phyloP scores from a whole-genome alignment of 192 early-diverging fungal genomes.

The Kickxella alabastrina region DNA sequence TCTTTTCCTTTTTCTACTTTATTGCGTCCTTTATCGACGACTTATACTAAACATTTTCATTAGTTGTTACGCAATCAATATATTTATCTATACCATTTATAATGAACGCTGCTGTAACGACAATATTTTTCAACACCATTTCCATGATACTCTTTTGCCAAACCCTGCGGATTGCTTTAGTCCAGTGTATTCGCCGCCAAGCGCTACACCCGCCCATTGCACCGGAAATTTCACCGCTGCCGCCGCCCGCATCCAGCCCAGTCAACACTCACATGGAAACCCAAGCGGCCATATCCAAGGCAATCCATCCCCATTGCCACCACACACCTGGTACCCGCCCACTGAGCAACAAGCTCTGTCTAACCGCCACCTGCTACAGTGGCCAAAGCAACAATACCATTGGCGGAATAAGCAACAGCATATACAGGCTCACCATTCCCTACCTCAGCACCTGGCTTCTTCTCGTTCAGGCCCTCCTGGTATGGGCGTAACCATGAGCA shows the following conservation, averaged over 20 bases:
- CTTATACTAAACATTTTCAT: not conserved
- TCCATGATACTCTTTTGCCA: constrained; percentile 1
- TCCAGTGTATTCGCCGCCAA: not conserved
- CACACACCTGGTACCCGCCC: not conserved
- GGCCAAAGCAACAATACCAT: not conserved
- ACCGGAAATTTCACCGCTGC: not conserved
- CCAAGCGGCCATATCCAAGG: not conserved
- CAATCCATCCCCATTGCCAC: not conserved
- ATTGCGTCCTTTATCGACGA: not conserved
- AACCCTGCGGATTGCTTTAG: not conserved
- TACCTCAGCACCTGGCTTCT: constrained; percentile 19
- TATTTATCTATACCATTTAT: not conserved
- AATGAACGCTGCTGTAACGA: not conserved
- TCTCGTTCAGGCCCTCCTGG: constrained; percentile 11
- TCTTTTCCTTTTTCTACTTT: not conserved
- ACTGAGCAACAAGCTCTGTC: not conserved
- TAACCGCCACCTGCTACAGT: constrained; percentile 4
- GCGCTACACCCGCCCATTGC: not conserved
- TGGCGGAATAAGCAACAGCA: not conserved
- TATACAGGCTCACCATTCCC: not conserved
- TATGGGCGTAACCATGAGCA: not conserved
- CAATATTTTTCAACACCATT: not conserved
- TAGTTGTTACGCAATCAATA: not conserved
- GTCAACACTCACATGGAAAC: not conserved
- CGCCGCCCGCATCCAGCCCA: not conserved